Evolutionary conservation across 2,329 filamentous ascomycete species (phyloP), one percentile per base, ranked within the genome.

Genomic region (Microascus cirrosus): DNA sequence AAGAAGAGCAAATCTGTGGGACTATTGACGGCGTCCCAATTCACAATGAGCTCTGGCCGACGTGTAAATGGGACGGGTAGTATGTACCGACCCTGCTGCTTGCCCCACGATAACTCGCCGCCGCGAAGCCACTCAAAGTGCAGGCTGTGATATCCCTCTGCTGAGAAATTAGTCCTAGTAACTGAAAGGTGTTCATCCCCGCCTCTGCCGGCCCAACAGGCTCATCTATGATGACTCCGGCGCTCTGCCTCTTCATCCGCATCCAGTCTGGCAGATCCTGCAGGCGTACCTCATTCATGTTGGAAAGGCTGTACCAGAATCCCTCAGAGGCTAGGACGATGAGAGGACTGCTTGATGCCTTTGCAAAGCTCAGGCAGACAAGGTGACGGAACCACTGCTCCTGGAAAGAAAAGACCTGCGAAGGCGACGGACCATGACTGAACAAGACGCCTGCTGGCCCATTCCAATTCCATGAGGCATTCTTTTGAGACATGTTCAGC

Each of bases 261-360:
- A 84, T 78, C 84, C 85, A 89, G 63, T 87, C 83, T 0, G 86
- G 83, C 61, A 85, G 80, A 11, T 88, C 76, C 15, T 78, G 77
- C 2, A 89, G 65, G 1, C 77, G 81, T 3, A 89, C 72, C 35
- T 77, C 77, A 45, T 69, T 68, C 5, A 89, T 68, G 12, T 69
- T 71, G 1, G 79, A 76, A 12, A 89, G 71, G 28, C 77, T 74
- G 34, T 75, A 65, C 85, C 86, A 89, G 62, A 89, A 83, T 56
- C 83, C 79, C 2, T 74, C 62, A 2, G 81, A 76, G 59, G 76
- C 75, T 20, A 89, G 69, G 18, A 79, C 74, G 2, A 74, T 68
- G 8, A 89, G 63, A 60, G 86, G 79, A 20, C 79, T 74, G 65
- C 82, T 84, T 1, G 86, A 84, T 15, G 89, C 73, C 57, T 83